Evolutionary conservation across 768 basidiomycete genomes (phyloP), one percentile per base, ranked within the genome.

Genomic region (Russula compacta): DNA sequence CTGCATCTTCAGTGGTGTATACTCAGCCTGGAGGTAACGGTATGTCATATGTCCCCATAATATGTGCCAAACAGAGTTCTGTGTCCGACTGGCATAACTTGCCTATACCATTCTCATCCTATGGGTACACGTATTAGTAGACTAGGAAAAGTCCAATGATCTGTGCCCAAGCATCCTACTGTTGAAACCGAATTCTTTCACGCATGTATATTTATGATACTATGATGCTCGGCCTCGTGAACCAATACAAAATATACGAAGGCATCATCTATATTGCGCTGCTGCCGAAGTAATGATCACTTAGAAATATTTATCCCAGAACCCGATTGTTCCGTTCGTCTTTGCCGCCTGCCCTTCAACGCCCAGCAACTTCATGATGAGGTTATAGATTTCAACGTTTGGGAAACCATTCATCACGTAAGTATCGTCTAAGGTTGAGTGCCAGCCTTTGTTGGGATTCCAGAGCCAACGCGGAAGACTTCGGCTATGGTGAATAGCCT

Each of bases 311-410:
- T 76, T 76, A 69, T 92, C 83, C 93, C 93, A 95, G 72, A 94
- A 95, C 11, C 86, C 84, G 33, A 57, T 56, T 2, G 91, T 92
- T 33, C 92, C 92, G 66, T 95, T 95, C 49, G 79, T 91, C 17
- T 71, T 67, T 35, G 85, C 86, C 9, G 80, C 79, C 53, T 72
- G 73, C 9, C 74, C 67, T 65, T 81, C 78, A 39, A 90, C 81
- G 7, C 83, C 86, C 33, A 94, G 74, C 42, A 95, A 74, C 69
- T 83, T 87, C 75, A 84, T 80, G 58, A 93, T 78, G 21, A 95
- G 83, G 64, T 85, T 86, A 71, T 95, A 95, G 33, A 97, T 74
- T 73, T 95, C 84, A 42, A 94, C 82, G 65, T 95, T 95, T 69
- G 78, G 73, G 74, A 95, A 95, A n/a, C 83, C 82, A 35, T 89